A percentile compares a stretch with the other conserved stretches of the same genome.
Evolutionary conservation across 106 monocot genomes (phyloP).

Genomic region (Chionographis japonica): DNA sequence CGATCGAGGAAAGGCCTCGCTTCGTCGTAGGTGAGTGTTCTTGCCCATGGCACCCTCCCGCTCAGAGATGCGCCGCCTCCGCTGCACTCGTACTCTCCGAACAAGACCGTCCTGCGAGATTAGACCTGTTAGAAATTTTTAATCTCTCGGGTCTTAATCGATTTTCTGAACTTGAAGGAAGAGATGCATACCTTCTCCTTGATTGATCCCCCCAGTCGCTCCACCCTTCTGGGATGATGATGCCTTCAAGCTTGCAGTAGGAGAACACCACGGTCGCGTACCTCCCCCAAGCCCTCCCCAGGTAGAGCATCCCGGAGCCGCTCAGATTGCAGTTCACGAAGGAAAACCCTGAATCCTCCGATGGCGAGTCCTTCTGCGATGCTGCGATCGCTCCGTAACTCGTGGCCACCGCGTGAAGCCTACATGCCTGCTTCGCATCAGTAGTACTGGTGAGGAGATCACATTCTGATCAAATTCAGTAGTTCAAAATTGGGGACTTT

Average conservation of each 20-base stretch:
- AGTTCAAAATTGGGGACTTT: neutral
- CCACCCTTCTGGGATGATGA: slow-evolving; percentile 79
- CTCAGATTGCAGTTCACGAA: slow-evolving; percentile 53
- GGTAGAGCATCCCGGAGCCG: slow-evolving; percentile 58
- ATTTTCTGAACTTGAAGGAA: too few species aligned
- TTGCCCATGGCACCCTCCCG: slow-evolving; percentile 61
- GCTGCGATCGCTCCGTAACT: slow-evolving; percentile 80
- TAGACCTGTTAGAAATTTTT: neutral
- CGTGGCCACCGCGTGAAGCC: slow-evolving; percentile 44
- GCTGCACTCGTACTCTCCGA: slow-evolving; percentile 68
- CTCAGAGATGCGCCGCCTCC: slow-evolving; percentile 54
- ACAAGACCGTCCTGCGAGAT: slow-evolving; percentile 57
- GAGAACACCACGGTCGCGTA: slow-evolving; percentile 74
- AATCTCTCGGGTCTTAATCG: too few species aligned
- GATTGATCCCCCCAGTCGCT: slow-evolving; percentile 84
- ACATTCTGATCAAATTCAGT: neutral
- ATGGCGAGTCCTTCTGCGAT: slow-evolving; percentile 58
- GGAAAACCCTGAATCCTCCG: slow-evolving; percentile 69
- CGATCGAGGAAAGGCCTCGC: slow-evolving; percentile 57
- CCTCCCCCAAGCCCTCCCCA: slow-evolving; percentile 90
- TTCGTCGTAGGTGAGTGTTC: slow-evolving; percentile 51
- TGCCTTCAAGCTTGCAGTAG: slow-evolving; percentile 47
- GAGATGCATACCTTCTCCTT: slow-evolving; percentile 43
- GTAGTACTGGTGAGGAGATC: neutral
- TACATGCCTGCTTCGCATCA: slow-evolving; percentile 44